Conservation (phyloP, 1,284 basidiomycete genomes). For the Anthracocystis panici-leucophaei region DNA sequence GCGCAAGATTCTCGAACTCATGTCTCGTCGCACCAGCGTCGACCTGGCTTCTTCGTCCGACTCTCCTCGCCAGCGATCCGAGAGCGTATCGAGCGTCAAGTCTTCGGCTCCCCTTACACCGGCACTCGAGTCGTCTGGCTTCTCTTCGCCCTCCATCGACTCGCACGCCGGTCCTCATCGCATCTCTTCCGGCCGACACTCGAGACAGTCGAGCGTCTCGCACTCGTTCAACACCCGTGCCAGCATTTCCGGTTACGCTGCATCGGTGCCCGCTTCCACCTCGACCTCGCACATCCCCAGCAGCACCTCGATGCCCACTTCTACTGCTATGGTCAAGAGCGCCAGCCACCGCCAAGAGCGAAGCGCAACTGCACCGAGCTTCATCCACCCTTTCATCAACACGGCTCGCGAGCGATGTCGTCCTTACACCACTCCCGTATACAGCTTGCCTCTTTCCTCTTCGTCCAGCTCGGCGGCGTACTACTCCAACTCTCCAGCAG, state of each 20-base stretch:
- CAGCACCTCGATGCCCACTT: slow-evolving; percentile 37
- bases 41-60: slow-evolving; percentile 15
- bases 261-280: slow-evolving; percentile 16
- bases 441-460: slow-evolving; percentile 39
- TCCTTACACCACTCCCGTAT: slow-evolving; percentile 57
- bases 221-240: slow-evolving; percentile 41
- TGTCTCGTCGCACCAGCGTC: slow-evolving; percentile 37
- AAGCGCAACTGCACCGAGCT: slow-evolving; percentile 38
- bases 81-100: slow-evolving; percentile 42
- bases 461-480: slow-evolving; percentile 24
- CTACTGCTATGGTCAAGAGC: slow-evolving; percentile 43
- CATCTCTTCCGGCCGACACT: slow-evolving; percentile 32
- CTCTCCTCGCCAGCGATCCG: slow-evolving; percentile 30
- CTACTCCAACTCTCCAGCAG: slow-evolving; percentile 42
- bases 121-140: slow-evolving; percentile 37
- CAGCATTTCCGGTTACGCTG: slow-evolving; percentile 49
- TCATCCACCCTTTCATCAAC: slow-evolving; percentile 47
- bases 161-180: slow-evolving; percentile 45
- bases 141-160: slow-evolving; percentile 46
- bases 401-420: slow-evolving; percentile 44
- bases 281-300: slow-evolving; percentile 20
- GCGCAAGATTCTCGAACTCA: slow-evolving; percentile 37
- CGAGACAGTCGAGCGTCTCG: slow-evolving; percentile 44
- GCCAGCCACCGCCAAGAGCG: slow-evolving; percentile 49
- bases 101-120: slow-evolving; percentile 35